Percentiles rank a stretch among this genome's conserved stretches.
These are phyloP conservation scores for Gossypium herbaceum DNA, from an alignment of 345 rosid genomes.

Conservation along the genomic window DNA sequence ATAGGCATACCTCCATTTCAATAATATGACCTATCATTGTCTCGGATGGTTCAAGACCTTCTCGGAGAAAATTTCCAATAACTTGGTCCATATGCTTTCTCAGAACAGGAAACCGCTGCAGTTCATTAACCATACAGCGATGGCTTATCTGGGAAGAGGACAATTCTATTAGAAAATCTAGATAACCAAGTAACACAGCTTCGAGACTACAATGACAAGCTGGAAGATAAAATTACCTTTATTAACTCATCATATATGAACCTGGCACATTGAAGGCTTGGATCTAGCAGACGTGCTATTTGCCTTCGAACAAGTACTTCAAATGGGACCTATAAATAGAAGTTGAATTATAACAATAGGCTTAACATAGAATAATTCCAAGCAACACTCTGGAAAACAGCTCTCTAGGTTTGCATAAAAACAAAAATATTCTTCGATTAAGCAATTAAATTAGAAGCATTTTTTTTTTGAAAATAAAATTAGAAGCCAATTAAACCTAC, in stretches of 20 bases:
- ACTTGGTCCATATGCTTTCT: constrained; percentile 96
- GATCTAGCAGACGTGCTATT: constrained; percentile 87
- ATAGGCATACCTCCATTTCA: constrained; percentile 77
- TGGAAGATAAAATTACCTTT: constrained; percentile 43
- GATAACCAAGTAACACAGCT: background rate
- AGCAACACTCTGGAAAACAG: background rate
- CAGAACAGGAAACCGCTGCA: constrained; percentile 79
- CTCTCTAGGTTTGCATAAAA: background rate
- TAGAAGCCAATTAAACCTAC: constrained; percentile 38
- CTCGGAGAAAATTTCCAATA: constrained; percentile 71
- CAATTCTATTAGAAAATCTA: constrained; percentile 2
- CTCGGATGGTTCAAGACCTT: constrained; percentile 90
- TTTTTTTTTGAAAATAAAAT: background rate
- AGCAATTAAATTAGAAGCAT: constrained; percentile 4
- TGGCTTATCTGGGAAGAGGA: constrained; percentile 73
- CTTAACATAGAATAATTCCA: background rate
- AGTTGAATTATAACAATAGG: constrained; percentile 8
- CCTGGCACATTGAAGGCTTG: constrained; percentile 95
- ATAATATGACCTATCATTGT: constrained; percentile 87
- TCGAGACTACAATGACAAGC: background rate
- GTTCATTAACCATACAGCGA: constrained; percentile 65
- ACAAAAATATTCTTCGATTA: background rate
- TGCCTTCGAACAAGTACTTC: constrained; percentile 94
- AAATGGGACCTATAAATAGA: constrained; percentile 66
- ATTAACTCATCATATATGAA: constrained; percentile 89